These are phyloP conservation scores for Hortiboletus campestris DNA, from an alignment of 768 basidiomycete species.

Conservation along the genomic window DNA sequence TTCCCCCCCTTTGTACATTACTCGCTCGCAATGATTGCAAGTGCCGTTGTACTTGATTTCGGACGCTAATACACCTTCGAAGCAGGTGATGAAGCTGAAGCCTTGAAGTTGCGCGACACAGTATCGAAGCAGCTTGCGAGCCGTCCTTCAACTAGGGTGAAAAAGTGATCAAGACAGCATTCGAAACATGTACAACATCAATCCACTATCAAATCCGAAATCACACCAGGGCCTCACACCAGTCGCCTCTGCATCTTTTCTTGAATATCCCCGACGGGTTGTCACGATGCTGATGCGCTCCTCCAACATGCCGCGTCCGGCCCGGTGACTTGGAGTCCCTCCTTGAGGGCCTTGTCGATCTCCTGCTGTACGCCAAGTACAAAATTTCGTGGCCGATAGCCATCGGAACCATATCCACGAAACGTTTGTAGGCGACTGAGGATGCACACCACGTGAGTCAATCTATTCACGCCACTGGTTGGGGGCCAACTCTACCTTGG, in stretches of 20 bases:
- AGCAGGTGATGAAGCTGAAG: too few species aligned
- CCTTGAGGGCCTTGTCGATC: slow-evolving; percentile 44
- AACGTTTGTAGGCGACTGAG: slow-evolving; percentile 48
- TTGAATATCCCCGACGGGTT: slow-evolving; percentile 44
- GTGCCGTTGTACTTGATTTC: too few species aligned
- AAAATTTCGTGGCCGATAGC: slow-evolving; percentile 40
- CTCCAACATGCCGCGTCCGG: slow-evolving; percentile 49
- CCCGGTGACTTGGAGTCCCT: slow-evolving; percentile 52
- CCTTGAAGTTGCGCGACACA: too few species aligned
- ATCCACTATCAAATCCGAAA: not conserved
- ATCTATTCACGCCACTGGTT: not conserved
- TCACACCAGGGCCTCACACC: slow-evolving; percentile 1
- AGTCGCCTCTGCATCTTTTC: slow-evolving; percentile 44
- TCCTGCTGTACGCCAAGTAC: slow-evolving; percentile 47
- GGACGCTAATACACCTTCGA: too few species aligned
- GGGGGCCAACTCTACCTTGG: slow-evolving; percentile 49
- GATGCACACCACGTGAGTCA: not conserved
- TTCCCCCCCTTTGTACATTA: too few species aligned
- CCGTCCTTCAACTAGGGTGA: not conserved
- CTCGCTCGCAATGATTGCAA: too few species aligned
- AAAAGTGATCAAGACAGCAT: not conserved
- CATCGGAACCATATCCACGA: slow-evolving; percentile 42
- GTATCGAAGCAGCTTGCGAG: too few species aligned
- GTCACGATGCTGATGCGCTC: slow-evolving; percentile 47
- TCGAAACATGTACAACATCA: not conserved